phyloP scores from a whole-genome alignment of 2,329 filamentous ascomycete species.

The Aureobasidium sp. region DNA sequence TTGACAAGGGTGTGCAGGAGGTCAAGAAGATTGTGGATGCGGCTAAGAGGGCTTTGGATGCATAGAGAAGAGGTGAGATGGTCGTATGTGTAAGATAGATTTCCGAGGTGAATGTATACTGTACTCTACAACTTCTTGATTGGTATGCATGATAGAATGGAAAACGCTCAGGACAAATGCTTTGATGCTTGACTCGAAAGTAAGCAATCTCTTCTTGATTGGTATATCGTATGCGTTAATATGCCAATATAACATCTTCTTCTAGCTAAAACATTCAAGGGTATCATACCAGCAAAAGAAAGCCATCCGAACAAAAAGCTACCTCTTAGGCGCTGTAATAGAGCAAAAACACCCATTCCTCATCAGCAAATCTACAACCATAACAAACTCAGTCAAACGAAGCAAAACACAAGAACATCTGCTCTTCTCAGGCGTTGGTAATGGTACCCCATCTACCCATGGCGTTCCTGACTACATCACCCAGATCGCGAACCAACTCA shows the following conservation, averaged over 20 bases:
- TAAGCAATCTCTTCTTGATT: background rate
- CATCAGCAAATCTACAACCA: background rate
- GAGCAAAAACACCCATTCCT: background rate
- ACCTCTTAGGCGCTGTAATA: background rate
- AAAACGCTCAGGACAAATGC: too few species aligned
- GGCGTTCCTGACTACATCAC: background rate
- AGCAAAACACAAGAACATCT: background rate
- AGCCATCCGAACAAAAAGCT: background rate
- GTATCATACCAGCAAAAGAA: background rate
- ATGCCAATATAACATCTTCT: background rate
- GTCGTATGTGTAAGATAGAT: too few species aligned
- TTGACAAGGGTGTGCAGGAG: constrained; percentile 39
- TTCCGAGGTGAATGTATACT: too few species aligned
- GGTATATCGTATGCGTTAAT: background rate
- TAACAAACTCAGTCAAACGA: background rate
- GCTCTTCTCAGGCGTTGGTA: background rate
- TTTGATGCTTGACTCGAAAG: background rate
- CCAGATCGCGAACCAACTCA: constrained; percentile 19
- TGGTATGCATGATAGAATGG: too few species aligned
- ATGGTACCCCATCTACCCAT: constrained; percentile 2
- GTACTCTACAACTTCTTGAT: too few species aligned
- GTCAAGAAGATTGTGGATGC: constrained; percentile 41
- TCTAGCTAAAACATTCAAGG: background rate
- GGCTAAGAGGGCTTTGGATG: constrained; percentile 38
- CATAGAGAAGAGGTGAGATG: background rate